phyloP scores from a whole-genome alignment of 2,329 filamentous ascomycete genomes.

The Neoscytalidium dimidiatum region DNA sequence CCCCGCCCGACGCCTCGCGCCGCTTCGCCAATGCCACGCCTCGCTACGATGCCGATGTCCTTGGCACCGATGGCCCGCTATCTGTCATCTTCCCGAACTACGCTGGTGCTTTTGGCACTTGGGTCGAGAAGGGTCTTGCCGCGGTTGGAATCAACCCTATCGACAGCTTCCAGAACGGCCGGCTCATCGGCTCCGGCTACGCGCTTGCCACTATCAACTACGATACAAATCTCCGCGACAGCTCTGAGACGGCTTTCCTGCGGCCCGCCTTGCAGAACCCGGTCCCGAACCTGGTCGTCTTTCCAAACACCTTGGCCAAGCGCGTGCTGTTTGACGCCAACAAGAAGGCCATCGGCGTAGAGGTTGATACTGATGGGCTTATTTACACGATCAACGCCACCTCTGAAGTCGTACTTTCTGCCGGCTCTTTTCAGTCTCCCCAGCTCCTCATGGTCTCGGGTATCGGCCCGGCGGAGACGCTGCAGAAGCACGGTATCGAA shows the following conservation, averaged over 20 bases:
- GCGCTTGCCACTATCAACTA: slow-evolving; percentile 20
- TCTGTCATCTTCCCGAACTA: slow-evolving; percentile 26
- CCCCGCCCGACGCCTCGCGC: slow-evolving; percentile 28
- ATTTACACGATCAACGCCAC: slow-evolving; percentile 29
- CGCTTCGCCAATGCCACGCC: slow-evolving; percentile 27
- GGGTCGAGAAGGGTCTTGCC: slow-evolving; percentile 21
- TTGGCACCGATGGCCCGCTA: slow-evolving; percentile 14
- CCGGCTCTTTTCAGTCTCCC: slow-evolving; percentile 45
- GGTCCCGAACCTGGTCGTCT: slow-evolving; percentile 23
- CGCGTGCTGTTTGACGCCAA: slow-evolving; percentile 26
- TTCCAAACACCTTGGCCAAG: not conserved
- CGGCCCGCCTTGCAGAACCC: slow-evolving; percentile 13
- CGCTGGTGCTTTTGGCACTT: slow-evolving; percentile 24
- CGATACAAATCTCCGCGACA: slow-evolving; percentile 16
- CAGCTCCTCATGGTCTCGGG: slow-evolving; percentile 44
- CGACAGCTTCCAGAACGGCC: slow-evolving; percentile 24
- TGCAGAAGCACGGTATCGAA: slow-evolving; percentile 28
- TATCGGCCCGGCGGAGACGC: slow-evolving; percentile 32
- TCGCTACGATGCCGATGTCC: slow-evolving; percentile 21
- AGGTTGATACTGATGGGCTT: slow-evolving; percentile 19
- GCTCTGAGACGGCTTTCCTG: slow-evolving; percentile 26
- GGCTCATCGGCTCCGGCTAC: slow-evolving; percentile 25
- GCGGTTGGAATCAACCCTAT: slow-evolving; percentile 25
- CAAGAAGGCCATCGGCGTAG: slow-evolving; percentile 29
- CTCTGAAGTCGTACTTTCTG: slow-evolving; percentile 48